These are phyloP conservation scores for Daldinia eschscholtzii DNA, from an alignment of 2,329 filamentous ascomycete species.

Conservation along the genomic window DNA sequence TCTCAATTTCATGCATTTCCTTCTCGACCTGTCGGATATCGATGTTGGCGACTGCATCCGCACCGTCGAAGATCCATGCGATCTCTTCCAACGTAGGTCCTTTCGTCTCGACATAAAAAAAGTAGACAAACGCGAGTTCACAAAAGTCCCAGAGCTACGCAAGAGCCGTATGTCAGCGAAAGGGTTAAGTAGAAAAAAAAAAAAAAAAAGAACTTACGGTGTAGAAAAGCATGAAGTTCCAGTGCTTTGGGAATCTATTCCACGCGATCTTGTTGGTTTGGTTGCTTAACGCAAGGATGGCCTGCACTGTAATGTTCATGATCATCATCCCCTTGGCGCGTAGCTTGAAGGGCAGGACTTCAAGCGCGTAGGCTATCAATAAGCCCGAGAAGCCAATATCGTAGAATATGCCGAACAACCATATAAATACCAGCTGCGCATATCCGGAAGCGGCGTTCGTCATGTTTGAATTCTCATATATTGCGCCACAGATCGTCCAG, in stretches of 20 bases:
- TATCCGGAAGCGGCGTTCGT: constrained; percentile 62
- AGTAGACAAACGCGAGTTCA: constrained; percentile 73
- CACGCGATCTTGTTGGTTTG: constrained; percentile 75
- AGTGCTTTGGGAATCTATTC: constrained; percentile 69
- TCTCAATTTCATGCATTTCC: constrained; percentile 59
- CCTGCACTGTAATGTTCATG: constrained; percentile 74
- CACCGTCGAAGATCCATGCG: constrained; percentile 77
- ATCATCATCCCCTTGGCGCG: constrained; percentile 72
- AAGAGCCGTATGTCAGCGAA: constrained; percentile 25
- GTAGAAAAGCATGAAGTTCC: constrained; percentile 76
- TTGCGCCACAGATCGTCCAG: constrained; percentile 66
- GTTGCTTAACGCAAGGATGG: constrained; percentile 70
- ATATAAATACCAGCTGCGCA: constrained; percentile 69
- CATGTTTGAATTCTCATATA: constrained; percentile 62
- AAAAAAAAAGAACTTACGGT: constrained; percentile 56
- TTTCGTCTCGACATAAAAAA: constrained; percentile 77
- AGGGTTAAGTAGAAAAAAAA: neutral
- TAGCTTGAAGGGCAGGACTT: constrained; percentile 69
- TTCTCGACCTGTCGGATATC: constrained; percentile 69
- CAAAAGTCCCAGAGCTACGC: constrained; percentile 67
- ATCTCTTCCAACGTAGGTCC: constrained; percentile 79
- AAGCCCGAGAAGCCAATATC: constrained; percentile 71
- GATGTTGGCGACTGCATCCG: constrained; percentile 67
- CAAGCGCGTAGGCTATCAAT: constrained; percentile 68
- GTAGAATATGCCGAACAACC: constrained; percentile 71